Evolutionary conservation across 2,329 filamentous ascomycete species (phyloP).

Genomic region (Cytospora paraplurivora): DNA sequence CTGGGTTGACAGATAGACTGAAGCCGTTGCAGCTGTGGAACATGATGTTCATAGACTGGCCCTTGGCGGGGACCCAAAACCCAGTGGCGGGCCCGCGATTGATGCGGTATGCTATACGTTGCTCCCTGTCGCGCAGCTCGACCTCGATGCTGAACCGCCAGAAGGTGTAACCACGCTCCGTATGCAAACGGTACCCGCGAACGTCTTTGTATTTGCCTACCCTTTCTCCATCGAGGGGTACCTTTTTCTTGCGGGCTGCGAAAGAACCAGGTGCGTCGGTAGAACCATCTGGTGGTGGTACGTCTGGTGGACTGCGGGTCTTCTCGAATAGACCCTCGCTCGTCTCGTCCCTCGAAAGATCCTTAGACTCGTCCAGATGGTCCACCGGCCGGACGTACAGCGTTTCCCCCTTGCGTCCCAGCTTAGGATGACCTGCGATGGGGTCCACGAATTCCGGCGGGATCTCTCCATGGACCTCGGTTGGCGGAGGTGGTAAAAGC

Average conservation of each 20-base stretch:
- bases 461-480: constrained; percentile 65
- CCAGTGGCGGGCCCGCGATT: constrained; percentile 85
- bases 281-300: constrained; percentile 43
- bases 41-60: constrained; percentile 96
- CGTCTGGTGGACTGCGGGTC: constrained; percentile 56
- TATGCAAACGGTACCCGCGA: constrained; percentile 77
- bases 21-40: constrained; percentile 99
- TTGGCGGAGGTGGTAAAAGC: constrained; percentile 75
- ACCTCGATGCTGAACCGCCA: constrained; percentile 97
- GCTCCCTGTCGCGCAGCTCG: constrained; percentile 75
- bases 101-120: constrained; percentile 92
- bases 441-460: constrained; percentile 86
- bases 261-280: constrained; percentile 56
- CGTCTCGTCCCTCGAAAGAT: constrained; percentile 77
- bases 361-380: constrained; percentile 74
- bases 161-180: constrained; percentile 86
- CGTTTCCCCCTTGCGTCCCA: constrained; percentile 81
- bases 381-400: constrained; percentile 90
- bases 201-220: constrained; percentile 81
- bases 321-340: constrained; percentile 82
- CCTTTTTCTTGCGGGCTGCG: constrained; percentile 54
- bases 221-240: constrained; percentile 74
- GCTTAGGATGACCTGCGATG: constrained; percentile 81
- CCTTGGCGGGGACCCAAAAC: constrained; percentile 90
- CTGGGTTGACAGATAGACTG: constrained; percentile 73